Evolutionary conservation across 192 early-diverging fungal genomes (phyloP).

Genomic region (Coemansia sp.): DNA sequence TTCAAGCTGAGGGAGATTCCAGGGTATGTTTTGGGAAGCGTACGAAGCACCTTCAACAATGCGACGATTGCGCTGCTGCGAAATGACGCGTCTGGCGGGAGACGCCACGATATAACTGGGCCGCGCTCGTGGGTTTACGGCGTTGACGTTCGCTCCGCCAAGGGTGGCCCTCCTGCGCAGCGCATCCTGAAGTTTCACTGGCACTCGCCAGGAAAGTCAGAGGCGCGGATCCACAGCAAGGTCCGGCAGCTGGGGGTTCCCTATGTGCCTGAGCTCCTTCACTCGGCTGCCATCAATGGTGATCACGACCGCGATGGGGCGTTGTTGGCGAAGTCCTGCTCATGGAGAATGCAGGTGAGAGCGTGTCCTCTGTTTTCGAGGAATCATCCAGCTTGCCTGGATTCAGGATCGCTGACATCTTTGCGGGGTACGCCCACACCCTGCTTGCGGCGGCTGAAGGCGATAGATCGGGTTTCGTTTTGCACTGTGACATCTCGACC

Average conservation of each 20-base stretch:
- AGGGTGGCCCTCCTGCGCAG: background rate
- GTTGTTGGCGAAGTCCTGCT: background rate
- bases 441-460: background rate
- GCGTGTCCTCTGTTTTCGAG: background rate
- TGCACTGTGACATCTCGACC: slow-evolving; percentile 3
- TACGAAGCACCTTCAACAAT: too few species aligned
- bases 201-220: background rate
- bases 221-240: background rate
- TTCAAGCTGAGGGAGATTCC: background rate
- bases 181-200: slow-evolving; percentile 5
- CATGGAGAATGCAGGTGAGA: background rate
- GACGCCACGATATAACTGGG: background rate
- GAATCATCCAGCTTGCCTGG: too few species aligned
- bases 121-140: slow-evolving; percentile 4
- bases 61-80: background rate
- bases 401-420: background rate
- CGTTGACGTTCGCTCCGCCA: background rate
- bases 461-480: background rate
- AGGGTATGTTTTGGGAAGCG: background rate
- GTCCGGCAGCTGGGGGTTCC: background rate
- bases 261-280: background rate
- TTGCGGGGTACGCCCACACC: slow-evolving; percentile 9
- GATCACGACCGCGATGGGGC: background rate
- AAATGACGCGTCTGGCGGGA: background rate
- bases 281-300: background rate